Percentiles rank a stretch among this genome's conserved stretches.
Conservation (phyloP, 441 rosid species). For the Jatropha multifida region DNA sequence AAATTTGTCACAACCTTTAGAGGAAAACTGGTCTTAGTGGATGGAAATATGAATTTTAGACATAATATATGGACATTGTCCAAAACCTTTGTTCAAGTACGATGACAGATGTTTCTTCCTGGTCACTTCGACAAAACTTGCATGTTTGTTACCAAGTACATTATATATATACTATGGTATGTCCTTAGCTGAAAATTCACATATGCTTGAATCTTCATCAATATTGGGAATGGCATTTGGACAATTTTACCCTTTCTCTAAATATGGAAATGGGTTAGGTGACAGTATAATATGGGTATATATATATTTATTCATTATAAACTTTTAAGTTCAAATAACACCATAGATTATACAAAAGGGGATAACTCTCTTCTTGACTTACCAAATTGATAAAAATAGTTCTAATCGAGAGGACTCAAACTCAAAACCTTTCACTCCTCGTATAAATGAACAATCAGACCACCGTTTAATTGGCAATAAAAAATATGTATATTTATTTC, state of each 20-base stretch:
- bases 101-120: not conserved
- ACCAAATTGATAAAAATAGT: no score
- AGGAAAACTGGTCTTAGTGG: not conserved
- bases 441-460: no score
- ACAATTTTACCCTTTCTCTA: not conserved
- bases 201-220: not conserved
- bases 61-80: slow-evolving; percentile 1
- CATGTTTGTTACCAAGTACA: not conserved
- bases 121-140: not conserved
- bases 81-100: not conserved
- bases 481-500: no score
- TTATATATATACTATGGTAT: not conserved
- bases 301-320: no score
- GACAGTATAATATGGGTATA: no score
- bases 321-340: no score
- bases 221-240: not conserved
- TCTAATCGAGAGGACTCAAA: no score
- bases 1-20: no score
- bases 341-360: no score
- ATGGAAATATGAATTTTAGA: not conserved
- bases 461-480: no score
- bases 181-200: not conserved
- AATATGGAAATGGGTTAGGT: not conserved
- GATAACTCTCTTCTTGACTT: no score
- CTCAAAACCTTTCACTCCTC: no score